A percentile compares a stretch with the other conserved stretches of the same genome.
These are phyloP conservation scores for Datisca glomerata DNA, from an alignment of 306 rosid species.

Conservation along the genomic window DNA sequence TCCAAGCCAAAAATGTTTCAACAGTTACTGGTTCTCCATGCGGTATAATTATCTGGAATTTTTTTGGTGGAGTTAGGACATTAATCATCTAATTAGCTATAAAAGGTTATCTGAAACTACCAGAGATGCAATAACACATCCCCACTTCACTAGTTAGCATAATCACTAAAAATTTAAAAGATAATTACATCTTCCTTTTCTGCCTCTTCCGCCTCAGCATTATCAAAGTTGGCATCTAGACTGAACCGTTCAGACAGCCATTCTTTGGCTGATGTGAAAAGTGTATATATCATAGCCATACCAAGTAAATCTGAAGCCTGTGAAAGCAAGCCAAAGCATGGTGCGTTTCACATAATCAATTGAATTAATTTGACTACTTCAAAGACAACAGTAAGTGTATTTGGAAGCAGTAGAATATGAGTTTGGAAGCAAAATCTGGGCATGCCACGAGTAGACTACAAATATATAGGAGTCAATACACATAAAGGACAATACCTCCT, in stretches of 20 bases:
- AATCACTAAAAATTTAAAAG: slow-evolving; percentile 8
- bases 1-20: slow-evolving; percentile 91
- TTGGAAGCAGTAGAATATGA: no score
- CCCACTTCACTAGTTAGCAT: no score
- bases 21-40: slow-evolving; percentile 95
- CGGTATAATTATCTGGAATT: slow-evolving; percentile 57
- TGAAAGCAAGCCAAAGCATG: slow-evolving; percentile 8
- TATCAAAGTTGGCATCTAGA: slow-evolving; percentile 38
- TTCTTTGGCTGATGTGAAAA: slow-evolving; percentile 86
- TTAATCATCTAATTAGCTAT: neutral
- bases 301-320: slow-evolving; percentile 99
- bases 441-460: no score
- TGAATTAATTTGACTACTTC: no score
- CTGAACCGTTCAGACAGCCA: slow-evolving; percentile 72
- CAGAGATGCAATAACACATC: no score
- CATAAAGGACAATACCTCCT: slow-evolving; percentile 45
- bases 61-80: neutral
- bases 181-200: slow-evolving; percentile 84
- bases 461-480: neutral
- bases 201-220: slow-evolving; percentile 72
- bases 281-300: slow-evolving; percentile 98
- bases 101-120: no score
- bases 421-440: no score
- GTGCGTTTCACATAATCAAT: no score
- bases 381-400: neutral